phyloP scores from a whole-genome alignment of 208 protist genomes.

The Acanthamoeba sp. region DNA sequence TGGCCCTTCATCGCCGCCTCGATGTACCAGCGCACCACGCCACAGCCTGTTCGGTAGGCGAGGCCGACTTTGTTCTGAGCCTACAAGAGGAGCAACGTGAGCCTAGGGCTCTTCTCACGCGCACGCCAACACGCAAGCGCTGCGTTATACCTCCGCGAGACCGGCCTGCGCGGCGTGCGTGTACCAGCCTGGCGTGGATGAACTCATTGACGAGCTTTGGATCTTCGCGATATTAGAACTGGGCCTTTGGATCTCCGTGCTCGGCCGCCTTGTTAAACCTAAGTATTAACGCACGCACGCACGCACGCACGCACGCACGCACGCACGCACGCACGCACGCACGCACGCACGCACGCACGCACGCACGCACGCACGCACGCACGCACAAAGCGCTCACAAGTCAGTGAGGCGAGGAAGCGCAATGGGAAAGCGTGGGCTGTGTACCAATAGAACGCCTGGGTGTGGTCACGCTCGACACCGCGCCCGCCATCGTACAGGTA shows the following conservation, averaged over 20 bases:
- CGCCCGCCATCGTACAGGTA: slow-evolving; percentile 27
- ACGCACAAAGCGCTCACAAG: too few relatives aligned
- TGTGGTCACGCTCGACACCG: slow-evolving; percentile 52
- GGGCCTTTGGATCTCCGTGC: slow-evolving; percentile 55
- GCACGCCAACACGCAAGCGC: too few relatives aligned
- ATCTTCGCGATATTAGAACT: slow-evolving; percentile 72
- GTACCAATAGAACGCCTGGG: slow-evolving; percentile 64
- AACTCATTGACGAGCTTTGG: too few relatives aligned
- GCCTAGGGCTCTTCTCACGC: too few relatives aligned
- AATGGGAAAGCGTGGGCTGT: too few relatives aligned
- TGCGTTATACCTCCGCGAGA: slow-evolving; percentile 47
- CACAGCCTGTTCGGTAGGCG: slow-evolving; percentile 19
- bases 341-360: too few relatives aligned
- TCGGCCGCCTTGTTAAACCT: slow-evolving; percentile 54
- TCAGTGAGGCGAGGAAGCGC: too few relatives aligned
- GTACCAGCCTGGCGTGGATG: slow-evolving; percentile 54
- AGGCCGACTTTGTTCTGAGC: slow-evolving; percentile 55
- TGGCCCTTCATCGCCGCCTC: slow-evolving; percentile 63
- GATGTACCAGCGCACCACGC: slow-evolving; percentile 65
- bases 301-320: too few relatives aligned
- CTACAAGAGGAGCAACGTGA: too few relatives aligned
- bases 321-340: too few relatives aligned
- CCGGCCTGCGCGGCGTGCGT: slow-evolving; percentile 43
- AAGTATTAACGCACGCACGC: background rate
- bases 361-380: too few relatives aligned